Percentiles rank a stretch among this genome's conserved stretches.
Evolutionary conservation across 305 asterid genomes (phyloP).

Genomic region (Euphrasia arctica): DNA sequence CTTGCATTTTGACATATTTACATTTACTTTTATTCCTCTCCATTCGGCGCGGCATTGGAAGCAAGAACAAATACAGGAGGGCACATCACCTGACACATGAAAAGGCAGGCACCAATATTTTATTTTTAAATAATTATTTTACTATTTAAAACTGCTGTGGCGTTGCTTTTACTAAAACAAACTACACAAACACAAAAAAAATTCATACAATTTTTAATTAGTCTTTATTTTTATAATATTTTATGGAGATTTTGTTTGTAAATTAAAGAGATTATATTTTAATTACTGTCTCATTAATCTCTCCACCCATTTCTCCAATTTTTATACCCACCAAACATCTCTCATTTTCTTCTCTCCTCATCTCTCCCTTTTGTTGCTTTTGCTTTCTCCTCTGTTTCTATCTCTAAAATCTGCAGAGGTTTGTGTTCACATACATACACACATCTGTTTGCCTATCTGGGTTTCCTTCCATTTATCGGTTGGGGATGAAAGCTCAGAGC

Average conservation of each 20-base stretch:
- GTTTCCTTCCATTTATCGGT: no score
- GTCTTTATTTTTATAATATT: slow-evolving; percentile 28
- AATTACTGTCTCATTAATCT: slow-evolving; percentile 34
- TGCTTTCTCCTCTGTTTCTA: slow-evolving; percentile 7
- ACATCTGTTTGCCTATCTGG: background rate
- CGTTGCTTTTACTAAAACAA: slow-evolving; percentile 7
- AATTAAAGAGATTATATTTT: slow-evolving; percentile 39
- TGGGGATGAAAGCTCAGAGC: background rate
- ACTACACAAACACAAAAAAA: slow-evolving; percentile 22
- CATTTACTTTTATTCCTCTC: background rate
- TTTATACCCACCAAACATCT: slow-evolving; percentile 51
- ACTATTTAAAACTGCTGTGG: slow-evolving; percentile 25
- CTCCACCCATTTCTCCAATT: slow-evolving; percentile 38
- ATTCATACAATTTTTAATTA: background rate
- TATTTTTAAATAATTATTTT: slow-evolving; percentile 17
- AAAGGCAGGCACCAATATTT: slow-evolving; percentile 21
- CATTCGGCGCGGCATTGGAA: slow-evolving; percentile 29
- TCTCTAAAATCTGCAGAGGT: slow-evolving; percentile 38
- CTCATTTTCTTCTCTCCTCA: slow-evolving; percentile 29
- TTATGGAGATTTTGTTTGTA: slow-evolving; percentile 36
- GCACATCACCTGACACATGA: slow-evolving; percentile 16
- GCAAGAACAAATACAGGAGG: slow-evolving; percentile 25
- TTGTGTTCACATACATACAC: slow-evolving; percentile 20
- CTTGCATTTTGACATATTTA: slow-evolving; percentile 1
- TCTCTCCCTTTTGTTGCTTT: background rate